These are phyloP conservation scores for Globisporangium perplexum DNA, from an alignment of 352 stramenopile species.

Conservation along the genomic window DNA sequence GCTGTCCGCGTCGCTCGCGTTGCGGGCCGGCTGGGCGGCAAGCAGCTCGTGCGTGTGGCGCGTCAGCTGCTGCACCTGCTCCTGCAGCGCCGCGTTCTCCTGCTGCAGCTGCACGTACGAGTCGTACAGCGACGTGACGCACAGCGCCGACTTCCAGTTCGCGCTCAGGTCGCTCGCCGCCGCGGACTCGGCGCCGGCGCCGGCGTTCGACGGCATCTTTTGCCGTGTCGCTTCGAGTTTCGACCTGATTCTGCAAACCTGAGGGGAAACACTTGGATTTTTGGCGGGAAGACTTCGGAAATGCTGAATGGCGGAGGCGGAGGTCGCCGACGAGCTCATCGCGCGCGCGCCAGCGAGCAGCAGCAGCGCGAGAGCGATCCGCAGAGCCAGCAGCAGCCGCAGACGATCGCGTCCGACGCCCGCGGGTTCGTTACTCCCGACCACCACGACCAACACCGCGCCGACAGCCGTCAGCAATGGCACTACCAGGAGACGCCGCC, in stretches of 20 bases:
- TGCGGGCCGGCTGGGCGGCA: conserved; percentile 1
- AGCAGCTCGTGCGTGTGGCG: conserved; percentile 27
- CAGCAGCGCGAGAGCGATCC: too few species aligned
- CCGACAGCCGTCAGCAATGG: conserved; percentile 4
- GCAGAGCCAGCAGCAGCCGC: neutral
- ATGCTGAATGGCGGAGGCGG: too few species aligned
- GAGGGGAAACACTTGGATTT: too few species aligned
- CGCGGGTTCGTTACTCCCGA: neutral
- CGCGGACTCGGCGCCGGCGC: neutral
- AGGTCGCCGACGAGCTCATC: too few species aligned
- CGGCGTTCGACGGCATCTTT: conserved; percentile 2
- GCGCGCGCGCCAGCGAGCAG: too few species aligned
- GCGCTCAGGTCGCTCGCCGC: conserved; percentile 15
- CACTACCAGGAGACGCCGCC: conserved; percentile 16
- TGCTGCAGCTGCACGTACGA: conserved; percentile 59
- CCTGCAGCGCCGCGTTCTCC: conserved; percentile 38
- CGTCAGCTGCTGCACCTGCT: conserved; percentile 19
- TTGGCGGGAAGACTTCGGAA: too few species aligned
- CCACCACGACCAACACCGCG: neutral
- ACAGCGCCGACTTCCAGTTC: conserved; percentile 71
- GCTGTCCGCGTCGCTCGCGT: conserved; percentile 3
- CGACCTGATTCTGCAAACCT: too few species aligned
- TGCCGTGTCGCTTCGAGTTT: too few species aligned
- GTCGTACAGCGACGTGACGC: conserved; percentile 72
- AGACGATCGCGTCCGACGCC: neutral